A percentile compares a stretch with the other conserved stretches of the same genome.
These are phyloP conservation scores for Cordyceps cicadae DNA, from an alignment of 2,329 filamentous ascomycete species.

Conservation along the genomic window DNA sequence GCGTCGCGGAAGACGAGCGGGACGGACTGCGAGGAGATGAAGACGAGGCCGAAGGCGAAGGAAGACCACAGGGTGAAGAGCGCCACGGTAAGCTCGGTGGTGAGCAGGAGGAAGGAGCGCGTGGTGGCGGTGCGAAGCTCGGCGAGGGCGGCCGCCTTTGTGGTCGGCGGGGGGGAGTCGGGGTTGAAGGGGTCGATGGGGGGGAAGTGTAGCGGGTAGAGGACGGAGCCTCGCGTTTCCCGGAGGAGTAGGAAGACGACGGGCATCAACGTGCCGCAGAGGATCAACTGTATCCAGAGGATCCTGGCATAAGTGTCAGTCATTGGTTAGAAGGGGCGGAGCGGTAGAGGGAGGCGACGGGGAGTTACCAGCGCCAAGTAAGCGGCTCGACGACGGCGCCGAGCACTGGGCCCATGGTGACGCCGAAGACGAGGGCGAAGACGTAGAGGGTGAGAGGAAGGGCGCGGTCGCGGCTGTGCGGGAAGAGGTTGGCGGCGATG, in stretches of 20 bases:
- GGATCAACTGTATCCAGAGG: constrained; percentile 13
- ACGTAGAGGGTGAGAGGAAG: constrained; percentile 13
- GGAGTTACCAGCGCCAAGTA: constrained; percentile 12
- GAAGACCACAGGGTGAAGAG: constrained; percentile 13
- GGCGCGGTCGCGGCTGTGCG: constrained; percentile 3
- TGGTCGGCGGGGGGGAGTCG: neutral
- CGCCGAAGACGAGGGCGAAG: constrained; percentile 10
- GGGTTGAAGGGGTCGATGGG: neutral
- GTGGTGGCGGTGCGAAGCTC: constrained; percentile 4
- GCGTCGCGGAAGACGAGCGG: constrained; percentile 10
- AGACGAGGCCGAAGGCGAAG: constrained; percentile 13
- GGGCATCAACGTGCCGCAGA: constrained; percentile 6
- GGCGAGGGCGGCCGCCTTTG: neutral
- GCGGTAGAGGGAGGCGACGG: neutral
- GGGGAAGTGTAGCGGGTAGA: neutral
- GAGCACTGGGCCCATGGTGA: constrained; percentile 13
- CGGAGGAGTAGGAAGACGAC: neutral
- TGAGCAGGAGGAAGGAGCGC: constrained; percentile 12
- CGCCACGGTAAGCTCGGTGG: constrained; percentile 12
- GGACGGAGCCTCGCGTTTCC: constrained; percentile 11
- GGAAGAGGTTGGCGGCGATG: constrained; percentile 14
- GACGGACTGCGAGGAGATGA: constrained; percentile 13
- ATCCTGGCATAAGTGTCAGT: constrained; percentile 3
- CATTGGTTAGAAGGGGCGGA: neutral
- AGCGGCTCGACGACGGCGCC: constrained; percentile 13